Evolutionary conservation across 1,284 basidiomycete species (phyloP), one percentile per base, ranked within the genome.

Genomic region (Marasmius tenuissimus): DNA sequence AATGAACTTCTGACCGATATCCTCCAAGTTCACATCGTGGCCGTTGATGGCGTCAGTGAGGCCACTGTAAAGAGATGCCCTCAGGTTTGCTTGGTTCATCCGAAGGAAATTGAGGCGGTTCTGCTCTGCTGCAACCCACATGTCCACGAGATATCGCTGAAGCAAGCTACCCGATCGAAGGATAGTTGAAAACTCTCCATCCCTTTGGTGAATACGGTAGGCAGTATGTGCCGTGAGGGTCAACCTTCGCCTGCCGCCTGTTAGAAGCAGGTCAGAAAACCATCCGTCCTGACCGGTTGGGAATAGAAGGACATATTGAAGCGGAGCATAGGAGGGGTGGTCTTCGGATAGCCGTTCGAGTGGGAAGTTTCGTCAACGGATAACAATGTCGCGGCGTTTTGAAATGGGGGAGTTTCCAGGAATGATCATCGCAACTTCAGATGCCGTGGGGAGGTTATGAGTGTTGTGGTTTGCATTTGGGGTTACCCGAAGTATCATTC

Each of bases 361-460:
- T 37, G 62, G 3, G 12, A 40, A 3, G 57, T 49, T 10, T 54
- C 33, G 27, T 4, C 39, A 53, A 1, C 66, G 67, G 6, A 78
- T 66, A 14, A 78, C 63, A 48, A 79, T 78, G 60, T 78, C 76
- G 4, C 73, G 63, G 12, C 54, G 33, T 51, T 71, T 59, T 9
- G 42, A 33, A 20, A 40, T 42, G 18, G 27, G 3, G 11, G 37
- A 50, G 45, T 67, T 60, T 33, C 72, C 70, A 22, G 77, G 77
- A 8, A 79, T 27, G 22, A 81, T 69, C 1, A 73, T 67, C 1
- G 76, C 76, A 57, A 80, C 69, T 63, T 81, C 78, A 67, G 77
- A 69, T 5, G 71, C 73, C 4, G 72, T 73, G 4, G 76, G 78
- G 0, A 74, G 62, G 62, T 80, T 80, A 55, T 79, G 77, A 0